Evolutionary conservation across 768 basidiomycete genomes (phyloP).

Genomic region (Lactarius hatsudake): DNA sequence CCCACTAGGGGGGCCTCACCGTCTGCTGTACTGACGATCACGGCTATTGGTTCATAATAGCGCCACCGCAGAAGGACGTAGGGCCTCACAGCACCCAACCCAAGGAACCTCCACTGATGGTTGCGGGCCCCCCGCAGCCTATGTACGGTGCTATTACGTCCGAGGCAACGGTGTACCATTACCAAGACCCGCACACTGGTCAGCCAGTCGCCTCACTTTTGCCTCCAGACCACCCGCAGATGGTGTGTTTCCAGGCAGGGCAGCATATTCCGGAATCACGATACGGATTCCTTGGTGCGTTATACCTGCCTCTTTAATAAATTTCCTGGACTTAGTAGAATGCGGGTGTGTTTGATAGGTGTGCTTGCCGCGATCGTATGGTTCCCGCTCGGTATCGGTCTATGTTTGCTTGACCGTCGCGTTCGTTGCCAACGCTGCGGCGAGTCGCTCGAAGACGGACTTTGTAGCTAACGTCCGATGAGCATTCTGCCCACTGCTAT

Average conservation of each 20-base stretch:
- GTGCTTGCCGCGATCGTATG: constrained; percentile 79
- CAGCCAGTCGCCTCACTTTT: constrained; percentile 49
- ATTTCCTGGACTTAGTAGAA: background rate
- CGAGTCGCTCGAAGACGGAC: constrained; percentile 37
- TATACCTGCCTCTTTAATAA: background rate
- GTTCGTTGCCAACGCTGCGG: constrained; percentile 62
- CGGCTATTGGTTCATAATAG: background rate
- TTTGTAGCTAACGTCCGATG: constrained; percentile 17
- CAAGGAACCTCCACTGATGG: background rate
- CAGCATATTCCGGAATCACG: constrained; percentile 59
- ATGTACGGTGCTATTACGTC: constrained; percentile 14
- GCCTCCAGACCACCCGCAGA: constrained; percentile 78
- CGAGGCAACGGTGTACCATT: constrained; percentile 30
- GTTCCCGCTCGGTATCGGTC: constrained; percentile 81
- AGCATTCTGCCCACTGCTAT: too few relatives aligned
- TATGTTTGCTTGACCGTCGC: constrained; percentile 71
- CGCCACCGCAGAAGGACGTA: background rate
- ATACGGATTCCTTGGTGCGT: constrained; percentile 69
- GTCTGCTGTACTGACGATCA: background rate
- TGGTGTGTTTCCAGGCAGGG: constrained; percentile 80
- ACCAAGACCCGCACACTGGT: constrained; percentile 37
- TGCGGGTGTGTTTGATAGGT: constrained; percentile 41
- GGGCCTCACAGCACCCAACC: constrained; percentile 4
- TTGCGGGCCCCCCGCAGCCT: background rate
- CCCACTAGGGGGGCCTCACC: background rate